A percentile compares a stretch with the other conserved stretches of the same genome.
These are phyloP conservation scores for Setaria viridis DNA, from an alignment of 202 grass and related monocot species.

Conservation along the genomic window DNA sequence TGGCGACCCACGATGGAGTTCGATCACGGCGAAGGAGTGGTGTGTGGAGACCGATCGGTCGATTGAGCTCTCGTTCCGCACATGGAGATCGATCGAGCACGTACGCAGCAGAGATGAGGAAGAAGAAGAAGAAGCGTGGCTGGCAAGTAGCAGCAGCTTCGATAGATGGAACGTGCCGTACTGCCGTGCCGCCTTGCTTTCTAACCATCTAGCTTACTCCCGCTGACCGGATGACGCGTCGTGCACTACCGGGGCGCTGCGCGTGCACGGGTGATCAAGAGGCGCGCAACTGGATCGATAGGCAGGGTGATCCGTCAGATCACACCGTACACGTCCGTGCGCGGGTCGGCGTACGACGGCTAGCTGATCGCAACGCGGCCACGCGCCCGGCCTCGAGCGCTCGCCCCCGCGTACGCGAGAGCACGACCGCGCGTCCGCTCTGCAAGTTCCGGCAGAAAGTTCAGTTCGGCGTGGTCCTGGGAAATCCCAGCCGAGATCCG, in stretches of 20 bases:
- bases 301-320: background rate
- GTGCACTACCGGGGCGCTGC: background rate
- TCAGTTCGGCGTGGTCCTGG: background rate
- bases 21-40: background rate
- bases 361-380: background rate
- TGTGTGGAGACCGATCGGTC: background rate
- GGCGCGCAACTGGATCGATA: background rate
- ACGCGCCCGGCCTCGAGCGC: background rate
- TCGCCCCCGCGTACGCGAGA: background rate
- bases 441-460: conserved; percentile 45
- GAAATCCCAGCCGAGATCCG: conserved; percentile 25
- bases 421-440: conserved; percentile 12
- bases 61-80: no score
- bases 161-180: background rate
- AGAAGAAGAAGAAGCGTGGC: background rate
- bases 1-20: background rate
- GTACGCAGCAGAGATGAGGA: background rate
- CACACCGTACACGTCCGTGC: conserved; percentile 18
- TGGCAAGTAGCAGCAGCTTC: background rate
- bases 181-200: conserved; percentile 10
- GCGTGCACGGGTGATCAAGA: background rate
- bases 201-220: background rate
- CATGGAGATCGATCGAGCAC: no score
- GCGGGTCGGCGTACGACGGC: conserved; percentile 22
- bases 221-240: conserved; percentile 6